Conservation (phyloP, 2,329 filamentous ascomycete genomes). For the Clarireedia homoeocarpa region DNA sequence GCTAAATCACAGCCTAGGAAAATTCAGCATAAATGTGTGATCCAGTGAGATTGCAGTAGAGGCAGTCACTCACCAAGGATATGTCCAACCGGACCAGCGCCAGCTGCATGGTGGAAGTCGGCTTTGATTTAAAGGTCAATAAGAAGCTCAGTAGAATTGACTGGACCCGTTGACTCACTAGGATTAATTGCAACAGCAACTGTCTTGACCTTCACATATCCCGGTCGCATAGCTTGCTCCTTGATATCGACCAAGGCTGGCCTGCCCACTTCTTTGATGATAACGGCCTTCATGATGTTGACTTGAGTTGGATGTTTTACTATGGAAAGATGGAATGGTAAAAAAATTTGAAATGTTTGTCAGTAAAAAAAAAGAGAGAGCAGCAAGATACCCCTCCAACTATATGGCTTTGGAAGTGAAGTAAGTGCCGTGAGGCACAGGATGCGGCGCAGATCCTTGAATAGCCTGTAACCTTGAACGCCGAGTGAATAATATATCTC, state of each 20-base stretch:
- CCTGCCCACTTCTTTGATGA: conserved; percentile 7
- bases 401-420: too few relatives aligned
- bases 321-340: too few relatives aligned
- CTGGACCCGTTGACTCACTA: neutral
- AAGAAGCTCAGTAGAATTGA: neutral
- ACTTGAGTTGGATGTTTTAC: neutral
- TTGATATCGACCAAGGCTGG: conserved; percentile 27
- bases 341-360: too few relatives aligned
- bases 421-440: too few relatives aligned
- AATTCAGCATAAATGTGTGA: too few relatives aligned
- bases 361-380: too few relatives aligned
- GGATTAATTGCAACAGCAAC: neutral
- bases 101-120: neutral
- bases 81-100: neutral
- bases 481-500: too few relatives aligned
- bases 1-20: conserved; percentile 1
- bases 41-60: neutral
- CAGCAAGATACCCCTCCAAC: too few relatives aligned
- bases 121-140: neutral
- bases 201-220: neutral
- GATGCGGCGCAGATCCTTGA: too few relatives aligned
- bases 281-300: neutral
- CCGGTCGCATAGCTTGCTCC: neutral
- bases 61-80: neutral
- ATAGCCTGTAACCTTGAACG: too few relatives aligned